These are phyloP conservation scores for Metarhizium sp. DNA, from an alignment of 2,329 filamentous ascomycete genomes.

Conservation along the genomic window DNA sequence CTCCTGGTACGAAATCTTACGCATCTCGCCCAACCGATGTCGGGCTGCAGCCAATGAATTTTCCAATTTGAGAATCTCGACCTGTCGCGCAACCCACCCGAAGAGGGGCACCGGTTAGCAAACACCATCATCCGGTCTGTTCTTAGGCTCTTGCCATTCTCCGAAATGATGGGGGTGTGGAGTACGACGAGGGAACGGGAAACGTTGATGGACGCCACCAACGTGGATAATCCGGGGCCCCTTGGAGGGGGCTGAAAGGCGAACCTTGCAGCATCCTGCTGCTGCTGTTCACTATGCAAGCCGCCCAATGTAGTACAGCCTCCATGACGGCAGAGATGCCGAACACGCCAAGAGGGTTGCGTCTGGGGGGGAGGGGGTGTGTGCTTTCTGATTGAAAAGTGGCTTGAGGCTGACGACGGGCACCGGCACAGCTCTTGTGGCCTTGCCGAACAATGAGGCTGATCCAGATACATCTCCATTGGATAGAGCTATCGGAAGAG, in stretches of 20 bases:
- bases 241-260: neutral
- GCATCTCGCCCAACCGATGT: constrained; percentile 87
- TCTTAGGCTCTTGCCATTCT: neutral
- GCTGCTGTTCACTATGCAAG: neutral
- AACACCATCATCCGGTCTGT: constrained; percentile 1
- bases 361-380: neutral
- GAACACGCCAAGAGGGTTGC: neutral
- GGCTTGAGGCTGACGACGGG: neutral
- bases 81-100: constrained; percentile 40
- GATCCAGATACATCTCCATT: neutral
- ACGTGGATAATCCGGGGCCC: neutral
- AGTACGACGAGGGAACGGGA: neutral
- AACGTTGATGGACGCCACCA: neutral
- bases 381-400: neutral
- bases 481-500: neutral
- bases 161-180: neutral
- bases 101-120: constrained; percentile 3
- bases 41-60: constrained; percentile 74
- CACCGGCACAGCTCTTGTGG: neutral
- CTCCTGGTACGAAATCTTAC: constrained; percentile 90
- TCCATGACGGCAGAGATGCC: neutral
- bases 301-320: neutral
- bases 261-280: neutral
- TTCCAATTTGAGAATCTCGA: constrained; percentile 93
- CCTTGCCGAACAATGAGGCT: neutral